Evolutionary conservation across 805 yeast genomes (phyloP).

Genomic region (Zygotorulaspora chibaensis): DNA sequence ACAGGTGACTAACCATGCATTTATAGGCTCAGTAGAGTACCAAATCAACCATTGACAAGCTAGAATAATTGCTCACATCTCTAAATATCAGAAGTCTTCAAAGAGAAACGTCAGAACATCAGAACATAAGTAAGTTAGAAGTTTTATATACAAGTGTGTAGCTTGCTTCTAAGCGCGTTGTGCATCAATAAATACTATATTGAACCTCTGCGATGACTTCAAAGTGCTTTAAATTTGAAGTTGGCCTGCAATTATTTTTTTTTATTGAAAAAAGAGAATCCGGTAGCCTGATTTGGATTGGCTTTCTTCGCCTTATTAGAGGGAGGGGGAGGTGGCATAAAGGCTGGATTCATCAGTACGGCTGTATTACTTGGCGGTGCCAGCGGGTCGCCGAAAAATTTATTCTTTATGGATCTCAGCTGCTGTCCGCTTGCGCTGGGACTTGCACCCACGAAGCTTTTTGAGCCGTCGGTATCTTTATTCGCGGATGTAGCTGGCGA

Average conservation of each 20-base stretch:
- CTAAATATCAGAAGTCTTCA: too few species aligned
- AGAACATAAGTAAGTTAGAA: too few species aligned
- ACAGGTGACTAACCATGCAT: too few species aligned
- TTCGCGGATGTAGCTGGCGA: constrained; percentile 22
- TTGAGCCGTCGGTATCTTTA: constrained; percentile 4
- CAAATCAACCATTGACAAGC: too few species aligned
- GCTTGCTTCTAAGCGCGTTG: too few species aligned
- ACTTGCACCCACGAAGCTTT: constrained; percentile 1
- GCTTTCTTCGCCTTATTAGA: constrained; percentile 14
- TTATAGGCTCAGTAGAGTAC: too few species aligned
- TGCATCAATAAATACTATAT: too few species aligned
- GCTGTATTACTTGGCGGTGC: constrained; percentile 7
- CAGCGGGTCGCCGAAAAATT: constrained; percentile 4
- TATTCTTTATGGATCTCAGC: constrained; percentile 5
- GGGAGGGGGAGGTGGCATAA: constrained; percentile 15
- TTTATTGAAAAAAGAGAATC: constrained; percentile 23
- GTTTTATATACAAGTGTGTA: too few species aligned
- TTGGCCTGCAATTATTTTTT: constrained; percentile 12
- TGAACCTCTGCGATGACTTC: background rate
- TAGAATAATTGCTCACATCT: too few species aligned
- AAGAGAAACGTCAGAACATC: too few species aligned
- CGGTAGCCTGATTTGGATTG: constrained; percentile 3
- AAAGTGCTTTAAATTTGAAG: background rate
- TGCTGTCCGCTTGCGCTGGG: background rate
- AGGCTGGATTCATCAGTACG: constrained; percentile 18